These are phyloP conservation scores for Laguncularia racemosa DNA, from an alignment of 345 rosid species.

Conservation along the genomic window DNA sequence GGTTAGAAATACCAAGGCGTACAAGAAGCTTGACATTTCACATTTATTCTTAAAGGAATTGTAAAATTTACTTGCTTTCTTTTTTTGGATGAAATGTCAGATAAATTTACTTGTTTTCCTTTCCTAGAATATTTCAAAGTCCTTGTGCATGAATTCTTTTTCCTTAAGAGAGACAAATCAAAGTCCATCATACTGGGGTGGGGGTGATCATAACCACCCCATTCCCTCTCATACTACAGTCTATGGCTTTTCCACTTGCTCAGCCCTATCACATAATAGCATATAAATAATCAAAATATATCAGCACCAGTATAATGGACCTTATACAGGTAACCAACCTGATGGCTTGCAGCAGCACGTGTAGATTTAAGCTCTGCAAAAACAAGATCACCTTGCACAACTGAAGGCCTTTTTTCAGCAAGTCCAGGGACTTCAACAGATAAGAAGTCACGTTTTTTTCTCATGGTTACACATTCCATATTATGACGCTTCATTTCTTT, in stretches of 20 bases:
- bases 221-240: background rate
- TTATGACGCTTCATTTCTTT: slow-evolving; percentile 38
- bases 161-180: background rate
- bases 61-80: background rate
- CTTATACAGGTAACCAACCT: slow-evolving; percentile 17
- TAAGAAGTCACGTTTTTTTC: slow-evolving; percentile 28
- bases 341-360: slow-evolving; percentile 7
- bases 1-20: background rate
- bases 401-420: slow-evolving; percentile 61
- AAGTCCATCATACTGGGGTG: background rate
- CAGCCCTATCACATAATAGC: background rate
- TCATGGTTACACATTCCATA: slow-evolving; percentile 41
- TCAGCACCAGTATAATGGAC: background rate
- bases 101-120: too few species aligned
- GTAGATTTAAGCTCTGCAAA: slow-evolving; percentile 23
- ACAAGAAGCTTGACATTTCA: too few species aligned
- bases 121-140: too few species aligned
- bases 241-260: background rate
- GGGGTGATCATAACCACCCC: background rate
- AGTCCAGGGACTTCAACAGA: slow-evolving; percentile 50
- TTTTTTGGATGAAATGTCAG: too few species aligned
- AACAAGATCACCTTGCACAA: slow-evolving; percentile 44
- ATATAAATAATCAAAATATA: background rate
- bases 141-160: background rate
- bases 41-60: background rate